Evolutionary conservation across 139 green algal genomes (phyloP).

Genomic region (Desmodesmus armatus): DNA sequence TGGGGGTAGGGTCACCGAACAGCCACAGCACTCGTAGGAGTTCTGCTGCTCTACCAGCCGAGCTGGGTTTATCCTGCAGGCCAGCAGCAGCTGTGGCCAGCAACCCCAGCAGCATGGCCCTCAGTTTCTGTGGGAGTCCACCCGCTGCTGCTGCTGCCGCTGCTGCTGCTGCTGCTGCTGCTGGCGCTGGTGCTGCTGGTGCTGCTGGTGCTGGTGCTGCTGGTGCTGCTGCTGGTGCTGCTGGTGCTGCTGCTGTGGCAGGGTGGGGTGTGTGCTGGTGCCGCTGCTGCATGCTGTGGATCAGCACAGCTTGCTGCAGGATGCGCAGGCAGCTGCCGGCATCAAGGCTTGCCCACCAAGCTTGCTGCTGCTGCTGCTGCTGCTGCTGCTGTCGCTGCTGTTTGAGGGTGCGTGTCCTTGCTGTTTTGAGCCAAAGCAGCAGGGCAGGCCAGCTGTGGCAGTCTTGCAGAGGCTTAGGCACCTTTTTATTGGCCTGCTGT

Average conservation of each 20-base stretch:
- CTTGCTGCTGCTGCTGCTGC: neutral
- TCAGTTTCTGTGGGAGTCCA: neutral
- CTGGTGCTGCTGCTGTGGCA: too few species aligned
- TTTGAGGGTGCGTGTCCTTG: neutral
- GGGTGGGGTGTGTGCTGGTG: neutral
- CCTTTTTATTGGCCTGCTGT: neutral
- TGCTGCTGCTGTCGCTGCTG: neutral
- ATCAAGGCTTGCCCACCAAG: too few species aligned
- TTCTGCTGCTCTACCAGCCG: neutral
- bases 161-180: neutral
- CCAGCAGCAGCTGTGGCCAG: neutral
- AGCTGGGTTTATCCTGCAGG: neutral
- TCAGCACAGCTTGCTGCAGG: neutral
- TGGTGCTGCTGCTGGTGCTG: conserved; percentile 1
- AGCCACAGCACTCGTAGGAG: neutral
- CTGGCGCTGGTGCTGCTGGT: too few species aligned
- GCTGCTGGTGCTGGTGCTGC: conserved; percentile 3
- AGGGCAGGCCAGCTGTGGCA: conserved; percentile 22
- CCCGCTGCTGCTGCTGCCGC: neutral
- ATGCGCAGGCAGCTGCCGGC: too few species aligned
- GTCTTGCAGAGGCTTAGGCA: neutral
- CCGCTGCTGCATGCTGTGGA: neutral
- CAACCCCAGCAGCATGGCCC: neutral
- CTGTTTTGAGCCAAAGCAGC: too few species aligned
- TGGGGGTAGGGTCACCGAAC: neutral